Percentiles rank a stretch among this genome's conserved stretches.
These are phyloP conservation scores for Malbranchea zuffiana DNA, from an alignment of 2,329 filamentous ascomycete genomes.

Conservation along the genomic window DNA sequence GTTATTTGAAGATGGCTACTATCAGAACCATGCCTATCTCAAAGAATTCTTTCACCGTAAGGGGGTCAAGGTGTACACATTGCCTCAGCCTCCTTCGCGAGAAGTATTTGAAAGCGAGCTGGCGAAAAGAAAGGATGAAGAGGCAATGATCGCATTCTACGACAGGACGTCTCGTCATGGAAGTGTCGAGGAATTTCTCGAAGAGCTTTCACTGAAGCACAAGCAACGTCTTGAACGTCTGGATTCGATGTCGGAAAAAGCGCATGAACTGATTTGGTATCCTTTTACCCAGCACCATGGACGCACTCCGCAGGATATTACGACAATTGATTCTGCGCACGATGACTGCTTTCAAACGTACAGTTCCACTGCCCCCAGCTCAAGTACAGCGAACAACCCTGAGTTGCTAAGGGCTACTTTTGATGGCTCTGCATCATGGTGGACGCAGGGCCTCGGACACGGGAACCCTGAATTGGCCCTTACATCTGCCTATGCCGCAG, in stretches of 20 bases:
- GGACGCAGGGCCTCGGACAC: conserved; percentile 80
- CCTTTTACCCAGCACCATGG: conserved; percentile 73
- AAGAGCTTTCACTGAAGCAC: conserved; percentile 45
- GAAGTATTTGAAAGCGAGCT: conserved; percentile 22
- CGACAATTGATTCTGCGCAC: conserved; percentile 68
- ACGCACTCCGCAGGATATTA: conserved; percentile 51
- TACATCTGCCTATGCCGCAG: conserved; percentile 68
- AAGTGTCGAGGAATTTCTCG: conserved; percentile 38
- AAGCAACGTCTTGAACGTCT: conserved; percentile 46
- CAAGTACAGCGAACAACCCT: conserved; percentile 2
- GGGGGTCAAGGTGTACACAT: conserved; percentile 45
- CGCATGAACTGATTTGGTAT: conserved; percentile 64
- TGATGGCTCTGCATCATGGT: conserved; percentile 81
- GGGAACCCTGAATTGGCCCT: conserved; percentile 61
- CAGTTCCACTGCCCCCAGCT: conserved; percentile 13
- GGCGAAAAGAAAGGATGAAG: conserved; percentile 38
- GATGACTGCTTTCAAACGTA: conserved; percentile 66
- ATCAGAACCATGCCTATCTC: conserved; percentile 59
- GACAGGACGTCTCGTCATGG: conserved; percentile 32
- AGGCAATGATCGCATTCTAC: conserved; percentile 57
- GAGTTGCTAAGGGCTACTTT: conserved; percentile 54
- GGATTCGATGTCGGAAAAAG: conserved; percentile 50
- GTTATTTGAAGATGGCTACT: conserved; percentile 55
- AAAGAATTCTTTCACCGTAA: conserved; percentile 54
- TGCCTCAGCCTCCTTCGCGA: conserved; percentile 48